Conservation (phyloP, 441 rosid genomes). For the Erysimum pusillum region DNA sequence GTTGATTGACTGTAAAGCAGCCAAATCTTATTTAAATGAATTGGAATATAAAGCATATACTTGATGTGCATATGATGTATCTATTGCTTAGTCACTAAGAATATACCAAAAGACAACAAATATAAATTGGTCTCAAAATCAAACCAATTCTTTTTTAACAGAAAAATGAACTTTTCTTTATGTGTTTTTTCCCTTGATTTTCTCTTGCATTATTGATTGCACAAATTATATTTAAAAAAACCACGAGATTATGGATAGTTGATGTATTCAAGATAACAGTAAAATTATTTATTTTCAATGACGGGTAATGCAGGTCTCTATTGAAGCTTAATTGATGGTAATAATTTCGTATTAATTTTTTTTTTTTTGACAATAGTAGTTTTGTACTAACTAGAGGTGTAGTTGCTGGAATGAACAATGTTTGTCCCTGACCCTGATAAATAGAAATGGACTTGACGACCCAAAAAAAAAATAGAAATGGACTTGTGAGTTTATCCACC, state of each 20-base stretch:
- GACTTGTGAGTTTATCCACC: neutral
- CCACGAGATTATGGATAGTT: neutral
- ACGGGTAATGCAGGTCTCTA: neutral
- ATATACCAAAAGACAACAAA: conserved; percentile 39
- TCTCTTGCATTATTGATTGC: too few species aligned
- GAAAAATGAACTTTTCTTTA: neutral
- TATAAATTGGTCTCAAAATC: neutral
- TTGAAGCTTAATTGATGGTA: neutral
- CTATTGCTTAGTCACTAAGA: conserved; percentile 48
- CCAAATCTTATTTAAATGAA: conserved; percentile 11
- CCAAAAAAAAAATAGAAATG: too few species aligned
- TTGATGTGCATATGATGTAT: conserved; percentile 34
- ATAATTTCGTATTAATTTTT: neutral
- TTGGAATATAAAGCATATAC: conserved; percentile 33
- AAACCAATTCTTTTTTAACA: neutral
- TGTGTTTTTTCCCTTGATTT: neutral
- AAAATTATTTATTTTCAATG: neutral
- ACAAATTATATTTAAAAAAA: neutral
- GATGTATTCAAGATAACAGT: neutral
- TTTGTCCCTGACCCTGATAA: neutral
- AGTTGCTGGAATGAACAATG: neutral
- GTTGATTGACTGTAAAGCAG: conserved; percentile 46
- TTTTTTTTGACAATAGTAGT: too few species aligned
- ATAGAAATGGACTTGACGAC: neutral
- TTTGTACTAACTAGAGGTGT: too few species aligned